Evolutionary conservation across 768 basidiomycete genomes (phyloP), one percentile per base, ranked within the genome.

Genomic region (Amanita phalloides): DNA sequence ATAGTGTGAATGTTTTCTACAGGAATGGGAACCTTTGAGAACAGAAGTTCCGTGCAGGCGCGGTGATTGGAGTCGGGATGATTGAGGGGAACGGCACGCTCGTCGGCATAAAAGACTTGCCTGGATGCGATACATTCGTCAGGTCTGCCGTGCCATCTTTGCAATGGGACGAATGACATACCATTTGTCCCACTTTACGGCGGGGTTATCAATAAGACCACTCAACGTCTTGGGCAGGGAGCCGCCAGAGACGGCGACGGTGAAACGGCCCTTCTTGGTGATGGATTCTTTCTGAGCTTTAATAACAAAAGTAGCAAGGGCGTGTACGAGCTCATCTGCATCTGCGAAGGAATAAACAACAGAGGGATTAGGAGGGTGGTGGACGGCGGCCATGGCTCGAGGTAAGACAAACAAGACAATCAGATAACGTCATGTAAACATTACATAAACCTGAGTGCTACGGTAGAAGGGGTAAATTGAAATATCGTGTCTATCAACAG

Each of bases 21-120:
- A 3, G 88, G 88, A 61, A 96, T 86, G 60, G 86, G 80, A 21
- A 95, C 86, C 58, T 89, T 82, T 55, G 81, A 79, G 67, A 88
- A 91, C 61, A 99, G 79, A 53, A 78, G 73, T 49, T 79, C 72
- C 32, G 65, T 71, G 72, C 86, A 90, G 46, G 90, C 79, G 13
- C 66, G 61, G 73, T 96, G 91, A 67, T 98, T 99, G 26, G 93
- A 96, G 64, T 98, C 95, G 33, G 81, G 74, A 68, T 95, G 76
- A 71, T 96, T 85, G 63, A 96, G 82, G 6, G 92, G 91, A 21
- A 99, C 96, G 55, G 83, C 81, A 49, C 96, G 88, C 70, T 99
- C 96, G 67, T 99, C 96, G 28, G 84, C 91, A 62, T 96, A 99
- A 71, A 87, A 99, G 61, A 98, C 83, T 57, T 97, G 93, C 96